These are phyloP conservation scores for Botryotinia convoluta DNA, from an alignment of 2,329 filamentous ascomycete genomes.

Conservation along the genomic window DNA sequence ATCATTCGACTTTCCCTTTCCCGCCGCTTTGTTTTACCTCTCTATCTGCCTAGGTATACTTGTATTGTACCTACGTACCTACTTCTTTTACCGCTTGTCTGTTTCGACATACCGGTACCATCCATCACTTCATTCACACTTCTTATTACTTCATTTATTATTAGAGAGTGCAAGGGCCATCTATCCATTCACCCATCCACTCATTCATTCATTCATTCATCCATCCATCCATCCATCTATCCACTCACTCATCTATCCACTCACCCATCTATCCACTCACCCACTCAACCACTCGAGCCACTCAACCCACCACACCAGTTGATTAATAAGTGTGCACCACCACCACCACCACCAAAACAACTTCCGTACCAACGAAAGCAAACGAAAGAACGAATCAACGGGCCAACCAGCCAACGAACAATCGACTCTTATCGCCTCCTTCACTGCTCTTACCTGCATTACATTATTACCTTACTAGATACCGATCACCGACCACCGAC, in stretches of 20 bases:
- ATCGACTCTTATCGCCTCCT: neutral
- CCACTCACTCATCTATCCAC: neutral
- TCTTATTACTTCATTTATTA: neutral
- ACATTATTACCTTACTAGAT: no score
- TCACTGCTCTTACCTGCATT: neutral
- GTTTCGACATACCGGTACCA: constrained; percentile 19
- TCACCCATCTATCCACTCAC: neutral
- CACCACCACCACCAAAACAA: neutral
- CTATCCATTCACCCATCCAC: neutral
- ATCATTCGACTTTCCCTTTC: constrained; percentile 31
- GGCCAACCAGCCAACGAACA: neutral
- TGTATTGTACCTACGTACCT: neutral
- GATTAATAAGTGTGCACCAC: neutral
- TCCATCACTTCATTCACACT: neutral
- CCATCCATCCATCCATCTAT: neutral
- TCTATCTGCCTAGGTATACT: neutral
- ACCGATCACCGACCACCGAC: neutral
- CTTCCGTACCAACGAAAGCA: neutral
- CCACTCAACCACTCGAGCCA: neutral
- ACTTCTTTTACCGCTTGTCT: constrained; percentile 21
- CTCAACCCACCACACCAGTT: neutral
- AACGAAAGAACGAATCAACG: neutral
- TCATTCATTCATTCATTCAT: neutral
- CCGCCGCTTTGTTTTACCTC: neutral
- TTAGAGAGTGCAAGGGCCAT: neutral